Percentiles rank a stretch among this genome's conserved stretches.
Evolutionary conservation across 2,329 filamentous ascomycete species (phyloP).

Genomic region (Ceratocystis alfenasii): DNA sequence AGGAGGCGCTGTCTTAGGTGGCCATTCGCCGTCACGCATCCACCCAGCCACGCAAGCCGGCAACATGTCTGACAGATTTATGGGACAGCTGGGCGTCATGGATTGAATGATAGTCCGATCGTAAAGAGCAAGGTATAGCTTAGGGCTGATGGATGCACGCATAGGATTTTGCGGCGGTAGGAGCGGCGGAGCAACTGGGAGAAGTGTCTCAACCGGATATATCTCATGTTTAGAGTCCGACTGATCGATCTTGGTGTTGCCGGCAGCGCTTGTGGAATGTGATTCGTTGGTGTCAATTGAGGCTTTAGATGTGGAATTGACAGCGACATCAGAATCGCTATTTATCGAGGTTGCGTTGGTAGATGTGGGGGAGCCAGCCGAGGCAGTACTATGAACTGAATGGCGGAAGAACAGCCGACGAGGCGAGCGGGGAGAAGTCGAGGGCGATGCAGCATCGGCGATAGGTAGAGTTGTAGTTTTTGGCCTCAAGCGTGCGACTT

Average conservation of each 20-base stretch:
- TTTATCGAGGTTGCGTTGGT: constrained; percentile 20
- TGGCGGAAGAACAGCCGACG: constrained; percentile 42
- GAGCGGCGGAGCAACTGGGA: constrained; percentile 63
- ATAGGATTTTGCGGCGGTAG: constrained; percentile 64
- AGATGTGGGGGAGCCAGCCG: constrained; percentile 24
- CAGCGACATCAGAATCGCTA: constrained; percentile 28
- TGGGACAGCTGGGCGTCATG: constrained; percentile 72
- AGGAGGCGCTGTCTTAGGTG: constrained; percentile 48
- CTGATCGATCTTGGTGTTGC: not conserved
- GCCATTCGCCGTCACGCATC: constrained; percentile 92
- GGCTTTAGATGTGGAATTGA: constrained; percentile 33
- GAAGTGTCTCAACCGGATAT: constrained; percentile 47
- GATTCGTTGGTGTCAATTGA: constrained; percentile 30
- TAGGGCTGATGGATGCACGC: constrained; percentile 61
- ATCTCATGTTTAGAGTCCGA: constrained; percentile 1
- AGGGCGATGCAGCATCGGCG: constrained; percentile 25
- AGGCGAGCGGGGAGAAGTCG: constrained; percentile 35
- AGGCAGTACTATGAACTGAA: constrained; percentile 31
- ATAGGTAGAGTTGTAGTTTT: constrained; percentile 29
- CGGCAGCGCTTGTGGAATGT: constrained; percentile 7
- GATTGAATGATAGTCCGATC: constrained; percentile 73
- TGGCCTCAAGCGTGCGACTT: constrained; percentile 42
- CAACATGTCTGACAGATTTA: constrained; percentile 74
- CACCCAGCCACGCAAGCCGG: constrained; percentile 75
- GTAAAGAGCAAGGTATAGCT: constrained; percentile 71